Base-by-base conservation (phyloP, 352 stramenopile genomes). In the Globisporangium perplexum region DNA sequence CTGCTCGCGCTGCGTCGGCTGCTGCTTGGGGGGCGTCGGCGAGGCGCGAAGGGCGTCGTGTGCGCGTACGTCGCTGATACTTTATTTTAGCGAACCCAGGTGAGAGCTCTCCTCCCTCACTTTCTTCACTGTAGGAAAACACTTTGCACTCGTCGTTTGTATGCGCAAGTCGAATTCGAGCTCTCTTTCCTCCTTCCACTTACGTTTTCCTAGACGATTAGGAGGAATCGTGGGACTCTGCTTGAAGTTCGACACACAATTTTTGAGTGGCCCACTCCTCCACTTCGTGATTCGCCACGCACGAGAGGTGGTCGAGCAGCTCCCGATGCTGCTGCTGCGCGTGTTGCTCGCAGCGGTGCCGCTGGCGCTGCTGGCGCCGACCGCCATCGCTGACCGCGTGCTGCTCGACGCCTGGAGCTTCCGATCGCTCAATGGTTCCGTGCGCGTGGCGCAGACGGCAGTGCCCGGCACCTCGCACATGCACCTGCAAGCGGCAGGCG, bases 391-490 rank as follows among this genome's bases (percentile, higher is more conserved):
- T 2, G n/a, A 62, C 36, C 57, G 57, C 22, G 48, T 83, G 45
- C 46, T 63, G 49, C 72, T 89, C 17, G 51, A 66, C 12, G 55
- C 45, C 12, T 92, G 77, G 78, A 66, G 59, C 23, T 78, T 92
- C 46, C 62, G 58, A 46, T 71, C 70, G 31, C 50, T 55, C 26
- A 89, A 92, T 30, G 74, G 70, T n/a, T 88, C 78, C 7, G 44
- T 92, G n/a, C 39, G 23, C 26, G 38, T 89, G 18, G 59, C 61
- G 45, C 79, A 82, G 35, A 74, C 57, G 20, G 65, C 67, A 22
- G 70, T 88, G 50, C 84, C 84, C 0, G 84, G 84, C 28, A 84
- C 82, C 10, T 71, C 83, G 14, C 86, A 95, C 66, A 74, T 63
- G 55, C 82, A 92, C 53, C 50, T 95, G 48, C 59, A 83, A 59